A percentile compares a stretch with the other conserved stretches of the same genome.
Evolutionary conservation across 345 rosid species (phyloP).

Genomic region (Eucalyptus urophylla): DNA sequence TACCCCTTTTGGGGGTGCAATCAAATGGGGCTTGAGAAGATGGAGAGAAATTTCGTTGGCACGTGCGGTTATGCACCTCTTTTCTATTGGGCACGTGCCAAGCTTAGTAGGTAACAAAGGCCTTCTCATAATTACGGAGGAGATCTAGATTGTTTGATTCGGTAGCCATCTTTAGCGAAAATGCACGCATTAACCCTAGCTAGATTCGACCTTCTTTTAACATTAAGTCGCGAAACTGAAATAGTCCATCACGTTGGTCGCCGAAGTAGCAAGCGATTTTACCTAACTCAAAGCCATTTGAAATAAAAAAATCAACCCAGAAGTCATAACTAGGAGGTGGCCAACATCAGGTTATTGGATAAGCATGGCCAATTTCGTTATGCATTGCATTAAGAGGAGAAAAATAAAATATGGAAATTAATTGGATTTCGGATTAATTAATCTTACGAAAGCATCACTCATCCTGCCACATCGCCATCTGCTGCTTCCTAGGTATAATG

Average conservation of each 20-base stretch:
- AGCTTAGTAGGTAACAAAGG: not conserved
- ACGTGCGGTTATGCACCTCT: not conserved
- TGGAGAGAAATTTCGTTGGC: not conserved
- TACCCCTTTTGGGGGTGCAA: not conserved
- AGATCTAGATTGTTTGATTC: not conserved
- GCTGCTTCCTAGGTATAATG: not conserved
- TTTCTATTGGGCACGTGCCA: not conserved
- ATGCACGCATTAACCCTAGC: not conserved
- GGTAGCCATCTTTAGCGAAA: not conserved
- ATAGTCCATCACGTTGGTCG: not conserved
- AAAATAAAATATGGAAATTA: not conserved
- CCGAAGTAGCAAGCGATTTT: not conserved
- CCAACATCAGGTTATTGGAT: not conserved
- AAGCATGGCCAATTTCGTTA: not conserved
- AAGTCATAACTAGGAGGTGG: not conserved
- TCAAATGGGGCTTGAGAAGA: not conserved
- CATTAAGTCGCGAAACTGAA: not conserved
- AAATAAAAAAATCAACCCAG: not conserved
- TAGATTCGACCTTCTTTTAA: not conserved
- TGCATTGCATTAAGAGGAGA: not conserved
- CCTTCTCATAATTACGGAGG: not conserved
- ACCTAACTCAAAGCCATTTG: not conserved
- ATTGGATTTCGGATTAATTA: not conserved
- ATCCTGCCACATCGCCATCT: not conserved
- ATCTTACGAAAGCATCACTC: not conserved